Evolutionary conservation across 768 basidiomycete genomes (phyloP), one percentile per base, ranked within the genome.

Genomic region (Suillus decipiens): DNA sequence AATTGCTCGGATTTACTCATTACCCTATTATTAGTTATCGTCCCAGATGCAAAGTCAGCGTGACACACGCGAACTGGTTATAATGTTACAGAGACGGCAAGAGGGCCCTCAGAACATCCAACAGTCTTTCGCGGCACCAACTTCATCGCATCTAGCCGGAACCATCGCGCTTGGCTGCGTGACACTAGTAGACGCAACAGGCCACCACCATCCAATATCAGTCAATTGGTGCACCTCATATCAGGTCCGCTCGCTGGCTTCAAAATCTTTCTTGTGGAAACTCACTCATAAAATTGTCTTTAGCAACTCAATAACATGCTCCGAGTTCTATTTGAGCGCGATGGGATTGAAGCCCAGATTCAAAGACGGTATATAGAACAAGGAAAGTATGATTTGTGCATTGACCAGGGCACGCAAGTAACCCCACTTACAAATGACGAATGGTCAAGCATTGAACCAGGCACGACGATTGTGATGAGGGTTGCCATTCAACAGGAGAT

Each of bases 281-380:
- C 31, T 22, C 1, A 31, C 50, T 22, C 12, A 11, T 28, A 24
- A 43, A 36, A n/a, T 33, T 2, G 2, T 8, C 4, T 45, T 8
- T 51, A 72, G 71, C 71, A 72, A 70, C 66, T 73, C 1, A 64
- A 66, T 34, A 63, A 50, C n/a, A 63, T 72, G 64, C 50, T 72
- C 2, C 58, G 34, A 31, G 56, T 72, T 6, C 61, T 68, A 33
- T 41, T 73, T 55, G 42, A 47, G 59, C 33, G 57, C 59, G 65
- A 61, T 63, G 63, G 66, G 2, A 64, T 47, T 14, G 70, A 69
- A 39, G 68, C 71, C 0, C 61, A 67, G 43, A 62, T 41, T 24
- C 57, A 58, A 15, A 24, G n/a, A 50, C 72, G 66, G 5, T 72
- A 72, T 36, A 24, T 73, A 8, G 70, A 72, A 11, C 64, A 63